These are phyloP conservation scores for Boletus holoroseus DNA, from an alignment of 1,284 basidiomycete species.

Conservation along the genomic window DNA sequence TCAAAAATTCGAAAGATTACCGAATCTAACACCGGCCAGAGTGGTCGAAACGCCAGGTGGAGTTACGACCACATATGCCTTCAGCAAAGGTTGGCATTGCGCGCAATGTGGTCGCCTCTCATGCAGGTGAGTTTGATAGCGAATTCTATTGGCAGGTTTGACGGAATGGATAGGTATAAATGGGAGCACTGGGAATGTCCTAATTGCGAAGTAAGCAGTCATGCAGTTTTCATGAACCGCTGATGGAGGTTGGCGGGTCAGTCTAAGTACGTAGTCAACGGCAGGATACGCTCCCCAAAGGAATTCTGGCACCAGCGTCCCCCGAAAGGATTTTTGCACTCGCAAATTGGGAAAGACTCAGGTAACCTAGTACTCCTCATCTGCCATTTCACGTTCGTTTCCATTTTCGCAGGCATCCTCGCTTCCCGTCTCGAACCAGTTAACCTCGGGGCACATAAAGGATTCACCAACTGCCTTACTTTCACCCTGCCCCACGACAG, in stretches of 20 bases:
- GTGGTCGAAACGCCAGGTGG: constrained; percentile 26
- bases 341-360: constrained; percentile 30
- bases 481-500: constrained; percentile 46
- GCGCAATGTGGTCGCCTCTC: constrained; percentile 61
- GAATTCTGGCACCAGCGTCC: constrained; percentile 41
- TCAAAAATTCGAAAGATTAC: constrained; percentile 26
- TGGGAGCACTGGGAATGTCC: constrained; percentile 72
- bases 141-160: constrained; percentile 3
- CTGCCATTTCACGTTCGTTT: background rate
- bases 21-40: constrained; percentile 33
- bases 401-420: constrained; percentile 31
- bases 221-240: background rate
- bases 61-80: constrained; percentile 47
- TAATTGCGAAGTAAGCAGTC: constrained; percentile 36
- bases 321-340: constrained; percentile 25
- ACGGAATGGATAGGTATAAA: constrained; percentile 44
- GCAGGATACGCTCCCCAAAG: constrained; percentile 32
- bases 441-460: constrained; percentile 28
- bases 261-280: constrained; percentile 12
- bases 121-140: constrained; percentile 46
- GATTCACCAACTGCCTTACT: constrained; percentile 34
- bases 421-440: constrained; percentile 27
- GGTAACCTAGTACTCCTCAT: constrained; percentile 14
- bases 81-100: constrained; percentile 69
- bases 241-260: constrained; percentile 9